Conservation (phyloP, 2,329 filamentous ascomycete species). For the Fusarium sublunatum region DNA sequence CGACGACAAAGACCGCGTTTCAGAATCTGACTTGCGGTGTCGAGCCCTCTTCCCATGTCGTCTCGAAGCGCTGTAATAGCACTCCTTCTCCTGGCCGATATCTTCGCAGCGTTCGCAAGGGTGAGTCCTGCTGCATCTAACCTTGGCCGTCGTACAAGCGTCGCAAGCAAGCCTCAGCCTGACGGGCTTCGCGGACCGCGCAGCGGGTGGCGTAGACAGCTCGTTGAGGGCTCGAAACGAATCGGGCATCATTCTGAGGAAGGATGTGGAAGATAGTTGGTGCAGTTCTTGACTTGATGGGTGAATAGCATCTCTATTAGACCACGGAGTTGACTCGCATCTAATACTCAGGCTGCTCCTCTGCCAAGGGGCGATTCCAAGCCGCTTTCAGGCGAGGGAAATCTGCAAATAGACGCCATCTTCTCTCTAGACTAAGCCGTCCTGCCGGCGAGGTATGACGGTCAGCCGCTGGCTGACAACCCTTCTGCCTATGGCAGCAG, state of each 20-base stretch:
- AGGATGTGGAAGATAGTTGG: not conserved
- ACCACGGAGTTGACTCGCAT: conserved; percentile 1
- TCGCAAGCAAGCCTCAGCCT: conserved; percentile 32
- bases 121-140: conserved; percentile 34
- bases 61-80: conserved; percentile 23
- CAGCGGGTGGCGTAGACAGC: not conserved
- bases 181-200: conserved; percentile 22
- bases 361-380: not conserved
- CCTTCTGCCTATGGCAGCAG: not conserved
- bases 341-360: conserved; percentile 6
- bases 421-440: conserved; percentile 15
- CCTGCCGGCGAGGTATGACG: conserved; percentile 26
- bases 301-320: not conserved
- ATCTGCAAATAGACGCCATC: conserved; percentile 8
- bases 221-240: conserved; percentile 8
- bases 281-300: not conserved
- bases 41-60: conserved; percentile 27
- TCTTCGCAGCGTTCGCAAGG: conserved; percentile 34
- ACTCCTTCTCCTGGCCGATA: conserved; percentile 21
- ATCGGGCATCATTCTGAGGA: conserved; percentile 9
- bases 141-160: conserved; percentile 35
- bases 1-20: conserved; percentile 5
- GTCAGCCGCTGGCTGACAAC: conserved; percentile 14
- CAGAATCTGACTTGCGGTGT: conserved; percentile 18
- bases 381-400: conserved; percentile 8